Conservation (phyloP, 495 filamentous ascomycete genomes). For the Penicillium ucsense region DNA sequence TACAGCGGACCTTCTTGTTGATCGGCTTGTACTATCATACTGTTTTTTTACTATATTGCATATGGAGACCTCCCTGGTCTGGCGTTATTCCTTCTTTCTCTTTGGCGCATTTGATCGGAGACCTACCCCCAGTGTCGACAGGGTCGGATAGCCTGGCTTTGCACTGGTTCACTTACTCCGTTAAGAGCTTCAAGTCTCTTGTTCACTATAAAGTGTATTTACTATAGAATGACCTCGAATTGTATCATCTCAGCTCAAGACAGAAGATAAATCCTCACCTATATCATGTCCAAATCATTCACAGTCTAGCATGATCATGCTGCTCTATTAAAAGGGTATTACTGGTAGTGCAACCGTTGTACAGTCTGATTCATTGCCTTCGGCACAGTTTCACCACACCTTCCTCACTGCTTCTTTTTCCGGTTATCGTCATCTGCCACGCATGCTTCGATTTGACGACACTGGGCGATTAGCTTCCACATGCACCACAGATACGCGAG, state of each 20-base stretch:
- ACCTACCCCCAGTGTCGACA: neutral
- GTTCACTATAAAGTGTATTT: neutral
- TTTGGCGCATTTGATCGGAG: constrained; percentile 5
- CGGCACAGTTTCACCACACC: neutral
- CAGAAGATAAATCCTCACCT: too few relatives aligned
- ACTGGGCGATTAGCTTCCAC: constrained; percentile 57
- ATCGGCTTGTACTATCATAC: constrained; percentile 10
- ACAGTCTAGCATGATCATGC: neutral
- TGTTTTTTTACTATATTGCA: constrained; percentile 16
- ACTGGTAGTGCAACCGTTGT: constrained; percentile 11
- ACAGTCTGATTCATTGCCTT: neutral
- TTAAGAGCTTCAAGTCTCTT: neutral
- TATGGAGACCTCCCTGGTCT: constrained; percentile 6
- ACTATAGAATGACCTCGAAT: neutral
- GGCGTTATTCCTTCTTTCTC: constrained; percentile 12
- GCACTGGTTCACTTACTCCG: neutral
- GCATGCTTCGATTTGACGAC: constrained; percentile 23
- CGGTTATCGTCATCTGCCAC: constrained; percentile 17
- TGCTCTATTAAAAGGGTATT: constrained; percentile 21
- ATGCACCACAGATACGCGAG: constrained; percentile 88
- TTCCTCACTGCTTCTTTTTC: constrained; percentile 34
- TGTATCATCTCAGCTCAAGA: constrained; percentile 12
- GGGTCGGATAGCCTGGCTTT: neutral
- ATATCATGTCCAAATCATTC: too few relatives aligned
- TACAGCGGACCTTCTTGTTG: neutral